Base-by-base conservation (phyloP, 2,329 filamentous ascomycete species). In the Teratosphaeria gauchensis region DNA sequence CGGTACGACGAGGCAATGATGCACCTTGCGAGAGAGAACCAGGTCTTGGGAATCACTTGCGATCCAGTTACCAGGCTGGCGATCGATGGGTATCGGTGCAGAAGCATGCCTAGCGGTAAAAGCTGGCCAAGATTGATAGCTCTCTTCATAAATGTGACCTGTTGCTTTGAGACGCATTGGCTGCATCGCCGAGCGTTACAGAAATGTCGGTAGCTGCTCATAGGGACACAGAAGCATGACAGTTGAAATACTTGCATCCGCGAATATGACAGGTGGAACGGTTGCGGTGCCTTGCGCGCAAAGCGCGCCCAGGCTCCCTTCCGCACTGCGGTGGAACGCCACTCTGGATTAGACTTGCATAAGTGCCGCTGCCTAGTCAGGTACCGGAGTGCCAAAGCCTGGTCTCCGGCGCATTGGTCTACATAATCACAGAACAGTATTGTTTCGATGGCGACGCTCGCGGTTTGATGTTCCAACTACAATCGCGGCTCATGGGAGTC, bases 221-320 rank as follows among this genome's bases (percentile, higher is more conserved):
- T 48, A 21, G 42, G 42, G 9, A 42, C 54, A 56, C 31, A 12
- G 19, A 51, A 51, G 57, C 57, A 38, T 57, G 58, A 59, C 58
- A 51, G 58, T 57, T 59, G 58, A 19, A 30, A 31, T 7, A 38
- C 35, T 46, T 46, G 38, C 38, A 46, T 46, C 16, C 38, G 38
- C 52, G 58, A 54, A 59, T 21, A 54, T 57, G 58, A 59, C 58
- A 57, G 58, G 57, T 55, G 57, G 53, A 55, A 14, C 30, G 53
- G 16, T 48, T 21, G 42, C 42, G 42, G 42, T 48, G 19, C 51
- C 31, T 48, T 19, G 42, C 42, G 8, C 14, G 33, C 33, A 9
- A 3, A 11, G 33, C 33, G 33, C 33, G n/a, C 16, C 42, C 4
- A 8, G 42, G 16, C 42, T 12, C n/a, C 9, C 16, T 48, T 11